A percentile compares a stretch with the other conserved stretches of the same genome.
These are phyloP conservation scores for Xylaria sp. DNA, from an alignment of 2,329 filamentous ascomycete species.

Conservation along the genomic window DNA sequence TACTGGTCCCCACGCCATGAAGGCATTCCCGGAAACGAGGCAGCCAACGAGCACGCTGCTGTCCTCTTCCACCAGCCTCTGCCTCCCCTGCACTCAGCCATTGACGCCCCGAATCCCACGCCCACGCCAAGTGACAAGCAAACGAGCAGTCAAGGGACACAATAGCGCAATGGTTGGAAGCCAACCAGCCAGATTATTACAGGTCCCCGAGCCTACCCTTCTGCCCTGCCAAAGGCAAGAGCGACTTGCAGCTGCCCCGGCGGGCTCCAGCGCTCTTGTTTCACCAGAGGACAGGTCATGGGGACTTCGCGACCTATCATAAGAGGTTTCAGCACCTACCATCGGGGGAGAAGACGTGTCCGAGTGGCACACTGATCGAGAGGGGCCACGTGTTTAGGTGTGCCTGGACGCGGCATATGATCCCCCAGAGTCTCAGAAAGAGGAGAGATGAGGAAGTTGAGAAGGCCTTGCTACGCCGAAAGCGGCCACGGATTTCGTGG, in stretches of 20 bases:
- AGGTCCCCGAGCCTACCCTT: no score
- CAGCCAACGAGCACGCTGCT: no score
- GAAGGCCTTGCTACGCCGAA: neutral
- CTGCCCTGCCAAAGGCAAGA: no score
- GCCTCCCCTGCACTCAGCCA: no score
- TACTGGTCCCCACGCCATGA: no score
- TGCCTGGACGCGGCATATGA: neutral
- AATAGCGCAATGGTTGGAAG: no score
- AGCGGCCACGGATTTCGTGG: neutral
- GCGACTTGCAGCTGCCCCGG: neutral
- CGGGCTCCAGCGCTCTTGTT: neutral
- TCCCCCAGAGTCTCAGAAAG: neutral
- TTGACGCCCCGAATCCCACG: no score
- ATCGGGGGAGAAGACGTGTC: neutral
- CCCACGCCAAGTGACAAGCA: no score
- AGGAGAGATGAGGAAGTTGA: neutral
- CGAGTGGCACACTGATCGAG: neutral
- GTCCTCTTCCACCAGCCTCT: no score
- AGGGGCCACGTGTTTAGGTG: neutral
- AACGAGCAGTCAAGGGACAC: no score
- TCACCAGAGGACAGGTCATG: neutral
- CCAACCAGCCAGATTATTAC: no score
- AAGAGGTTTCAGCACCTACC: neutral
- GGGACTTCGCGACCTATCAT: neutral
- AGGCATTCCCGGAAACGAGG: no score